Percentiles rank a stretch among this genome's conserved stretches.
phyloP scores from a whole-genome alignment of 495 filamentous ascomycete species.

The Penicillium goetzii region DNA sequence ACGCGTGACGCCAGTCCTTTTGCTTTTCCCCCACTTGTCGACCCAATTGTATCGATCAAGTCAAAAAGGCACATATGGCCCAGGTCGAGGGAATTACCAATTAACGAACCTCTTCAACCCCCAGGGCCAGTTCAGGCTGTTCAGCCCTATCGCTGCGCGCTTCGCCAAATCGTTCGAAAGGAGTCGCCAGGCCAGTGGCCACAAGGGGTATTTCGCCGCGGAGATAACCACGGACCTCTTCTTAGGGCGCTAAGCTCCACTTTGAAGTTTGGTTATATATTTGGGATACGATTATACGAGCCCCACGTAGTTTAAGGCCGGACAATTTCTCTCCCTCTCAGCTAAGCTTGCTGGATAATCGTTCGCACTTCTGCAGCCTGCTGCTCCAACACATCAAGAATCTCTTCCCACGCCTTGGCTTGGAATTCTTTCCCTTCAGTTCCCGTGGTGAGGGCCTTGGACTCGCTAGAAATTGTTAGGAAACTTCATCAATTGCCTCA shows the following conservation, averaged over 20 bases:
- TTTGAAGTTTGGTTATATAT: slow-evolving; percentile 12
- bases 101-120: not conserved
- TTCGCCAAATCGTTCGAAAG: not conserved
- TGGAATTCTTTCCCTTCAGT: slow-evolving; percentile 40
- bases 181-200: not conserved
- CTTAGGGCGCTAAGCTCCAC: slow-evolving; percentile 11
- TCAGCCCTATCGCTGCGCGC: slow-evolving; percentile 1
- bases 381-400: slow-evolving; percentile 36
- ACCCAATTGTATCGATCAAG: not conserved
- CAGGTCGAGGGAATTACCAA: not conserved
- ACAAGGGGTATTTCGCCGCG: not conserved
- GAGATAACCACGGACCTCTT: not conserved
- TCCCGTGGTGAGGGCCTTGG: slow-evolving; percentile 39
- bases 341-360: slow-evolving; percentile 9
- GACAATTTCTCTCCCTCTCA: not conserved
- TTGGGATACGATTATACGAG: slow-evolving; percentile 13
- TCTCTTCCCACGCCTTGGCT: slow-evolving; percentile 46
- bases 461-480: slow-evolving; percentile 38
- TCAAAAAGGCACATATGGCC: not conserved
- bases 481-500: not conserved
- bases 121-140: not conserved
- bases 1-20: not conserved
- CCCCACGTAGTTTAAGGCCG: not conserved
- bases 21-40: not conserved
- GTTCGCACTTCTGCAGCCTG: slow-evolving; percentile 33